Conservation (phyloP, 1,284 basidiomycete genomes). For the Puccinia sorghi region DNA sequence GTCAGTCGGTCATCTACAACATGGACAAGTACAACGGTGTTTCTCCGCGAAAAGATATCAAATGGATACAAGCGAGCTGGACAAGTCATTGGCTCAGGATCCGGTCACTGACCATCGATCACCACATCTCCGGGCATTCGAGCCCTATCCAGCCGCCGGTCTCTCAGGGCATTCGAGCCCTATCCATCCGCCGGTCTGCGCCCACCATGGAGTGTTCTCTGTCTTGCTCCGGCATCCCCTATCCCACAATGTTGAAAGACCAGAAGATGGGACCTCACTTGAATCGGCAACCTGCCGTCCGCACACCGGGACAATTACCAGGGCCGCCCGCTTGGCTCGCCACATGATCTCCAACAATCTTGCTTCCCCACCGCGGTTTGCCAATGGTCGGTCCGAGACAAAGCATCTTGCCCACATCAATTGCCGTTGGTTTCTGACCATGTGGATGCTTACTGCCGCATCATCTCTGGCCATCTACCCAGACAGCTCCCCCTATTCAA, state of each 20-base stretch:
- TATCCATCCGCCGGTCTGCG: background rate
- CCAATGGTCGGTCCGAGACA: slow-evolving; percentile 22
- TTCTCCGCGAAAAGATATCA: slow-evolving; percentile 11
- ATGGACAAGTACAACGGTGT: background rate
- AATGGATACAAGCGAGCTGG: slow-evolving; percentile 10
- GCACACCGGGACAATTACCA: background rate
- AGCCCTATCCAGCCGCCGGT: background rate
- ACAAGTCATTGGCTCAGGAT: slow-evolving; percentile 7
- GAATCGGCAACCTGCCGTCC: slow-evolving; percentile 13
- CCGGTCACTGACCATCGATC: background rate
- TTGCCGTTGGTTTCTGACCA: slow-evolving; percentile 16
- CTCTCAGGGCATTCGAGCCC: no score
- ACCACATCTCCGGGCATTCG: slow-evolving; percentile 5
- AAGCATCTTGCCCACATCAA: background rate
- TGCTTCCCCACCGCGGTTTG: slow-evolving; percentile 14
- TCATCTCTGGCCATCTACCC: slow-evolving; percentile 23
- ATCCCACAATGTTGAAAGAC: background rate
- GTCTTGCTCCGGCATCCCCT: background rate
- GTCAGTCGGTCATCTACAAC: background rate
- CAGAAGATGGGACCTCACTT: slow-evolving; percentile 11
- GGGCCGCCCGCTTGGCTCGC: slow-evolving; percentile 13
- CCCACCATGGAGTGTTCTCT: background rate
- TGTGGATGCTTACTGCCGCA: slow-evolving; percentile 22
- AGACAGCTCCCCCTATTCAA: slow-evolving; percentile 27
- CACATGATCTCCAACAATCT: slow-evolving; percentile 30